These are phyloP conservation scores for Mitragyna speciosa DNA, from an alignment of 257 asterid genomes.

Conservation along the genomic window DNA sequence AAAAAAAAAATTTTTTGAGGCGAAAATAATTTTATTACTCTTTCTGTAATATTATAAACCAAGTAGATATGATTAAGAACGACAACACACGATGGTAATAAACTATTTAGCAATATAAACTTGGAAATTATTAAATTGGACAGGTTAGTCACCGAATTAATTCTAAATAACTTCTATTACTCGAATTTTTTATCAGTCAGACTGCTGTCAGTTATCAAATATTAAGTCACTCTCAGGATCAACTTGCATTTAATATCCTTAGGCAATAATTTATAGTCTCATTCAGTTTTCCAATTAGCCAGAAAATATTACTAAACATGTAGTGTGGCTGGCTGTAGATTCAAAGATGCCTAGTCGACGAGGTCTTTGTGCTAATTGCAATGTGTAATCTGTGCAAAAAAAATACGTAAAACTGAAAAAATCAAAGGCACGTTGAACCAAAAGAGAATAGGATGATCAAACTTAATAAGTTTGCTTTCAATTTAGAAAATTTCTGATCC, in stretches of 20 bases:
- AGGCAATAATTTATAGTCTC: slow-evolving; percentile 10
- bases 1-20: no score
- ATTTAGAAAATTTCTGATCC: no score
- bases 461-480: no score
- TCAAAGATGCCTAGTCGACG: no score
- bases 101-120: background rate
- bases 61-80: background rate
- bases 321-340: background rate
- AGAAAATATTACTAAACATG: background rate
- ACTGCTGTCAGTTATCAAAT: background rate
- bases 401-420: no score
- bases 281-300: background rate
- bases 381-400: no score
- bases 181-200: background rate
- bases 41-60: background rate
- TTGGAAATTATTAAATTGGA: background rate
- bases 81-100: background rate
- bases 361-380: no score
- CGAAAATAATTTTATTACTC: background rate
- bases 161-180: background rate
- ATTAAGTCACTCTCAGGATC: background rate
- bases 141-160: background rate
- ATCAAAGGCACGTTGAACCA: background rate
- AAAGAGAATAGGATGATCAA: no score
- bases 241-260: background rate